Evolutionary conservation across 2,329 filamentous ascomycete genomes (phyloP), one percentile per base, ranked within the genome.

Genomic region (Geosmithia flava): DNA sequence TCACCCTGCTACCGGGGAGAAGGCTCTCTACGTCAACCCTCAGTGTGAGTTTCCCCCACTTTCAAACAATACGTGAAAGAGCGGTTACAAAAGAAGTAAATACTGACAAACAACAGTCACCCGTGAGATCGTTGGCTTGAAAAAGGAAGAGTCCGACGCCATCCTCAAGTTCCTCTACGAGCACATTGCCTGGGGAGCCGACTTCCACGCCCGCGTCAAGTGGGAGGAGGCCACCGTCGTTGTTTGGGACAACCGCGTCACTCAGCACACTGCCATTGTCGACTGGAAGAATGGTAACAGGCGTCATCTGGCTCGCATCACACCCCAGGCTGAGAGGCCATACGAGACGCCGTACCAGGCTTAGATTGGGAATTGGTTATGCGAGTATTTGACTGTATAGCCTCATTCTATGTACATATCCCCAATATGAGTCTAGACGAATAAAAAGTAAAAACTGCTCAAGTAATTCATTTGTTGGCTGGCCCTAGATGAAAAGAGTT

Each of bases 211-310:
- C 6, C 72, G 83, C 20, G 74, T 95, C 46, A 85, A 83, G 62
- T 94, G 87, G 87, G 80, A 80, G 55, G 72, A 79, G 42, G 76
- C 79, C n/a, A 91, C 85, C 0, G 87, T 94, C 1, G 85, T 93
- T 2, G 80, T 91, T 1, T 94, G 87, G 87, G 87, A 93, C 62
- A 93, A 91, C 68, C 74, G 87, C 30, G 78, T 90, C 0, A 89
- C 85, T 10, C 76, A 80, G 55, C 87, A 95, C 63, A 84, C 84
- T 7, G 87, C 87, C 2, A 68, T 91, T 40, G 70, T 91, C 3
- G 87, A 94, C 62, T 95, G 87, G 87, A 78, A 84, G 55, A 79
- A 79, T 60, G 87, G 87, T 3, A 80, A 87, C 63, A 72, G 88
- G 50, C 75, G 88, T 46, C 87, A 94, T 66, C 65, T 94, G 52